Conservation (phyloP, 345 rosid genomes). For the Pelargonium nanum region DNA sequence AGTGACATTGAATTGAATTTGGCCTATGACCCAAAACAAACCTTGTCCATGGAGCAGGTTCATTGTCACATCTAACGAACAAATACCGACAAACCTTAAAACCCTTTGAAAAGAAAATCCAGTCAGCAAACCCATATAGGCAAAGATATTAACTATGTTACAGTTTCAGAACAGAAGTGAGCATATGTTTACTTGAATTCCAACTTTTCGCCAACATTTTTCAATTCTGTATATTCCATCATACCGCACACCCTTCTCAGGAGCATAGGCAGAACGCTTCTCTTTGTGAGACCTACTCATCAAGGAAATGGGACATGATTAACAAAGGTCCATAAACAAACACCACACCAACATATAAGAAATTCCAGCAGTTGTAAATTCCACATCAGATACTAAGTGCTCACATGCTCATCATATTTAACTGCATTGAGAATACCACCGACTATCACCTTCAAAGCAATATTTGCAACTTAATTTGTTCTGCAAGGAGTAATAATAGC, state of each 20-base stretch:
- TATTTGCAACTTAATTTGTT: too few relatives aligned
- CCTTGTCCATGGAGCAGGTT: slow-evolving; percentile 82
- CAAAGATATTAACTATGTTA: background rate
- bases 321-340: too few relatives aligned
- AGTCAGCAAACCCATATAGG: background rate
- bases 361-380: too few relatives aligned
- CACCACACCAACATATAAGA: too few relatives aligned
- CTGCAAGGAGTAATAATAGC: too few relatives aligned
- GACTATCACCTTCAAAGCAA: too few relatives aligned
- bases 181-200: slow-evolving; percentile 30
- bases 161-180: background rate
- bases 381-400: too few relatives aligned
- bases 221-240: slow-evolving; percentile 67
- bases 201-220: slow-evolving; percentile 63
- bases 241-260: slow-evolving; percentile 49
- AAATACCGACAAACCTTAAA: slow-evolving; percentile 58
- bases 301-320: too few relatives aligned
- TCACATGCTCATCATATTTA: too few relatives aligned
- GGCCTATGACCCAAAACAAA: slow-evolving; percentile 12
- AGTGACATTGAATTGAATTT: background rate
- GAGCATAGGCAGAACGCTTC: slow-evolving; percentile 57
- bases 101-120: slow-evolving; percentile 27
- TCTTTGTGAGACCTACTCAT: slow-evolving; percentile 47
- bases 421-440: too few relatives aligned
- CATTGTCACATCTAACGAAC: slow-evolving; percentile 75